phyloP scores from a whole-genome alignment of 2,329 filamentous ascomycete species.

The Fusarium penzigii region DNA sequence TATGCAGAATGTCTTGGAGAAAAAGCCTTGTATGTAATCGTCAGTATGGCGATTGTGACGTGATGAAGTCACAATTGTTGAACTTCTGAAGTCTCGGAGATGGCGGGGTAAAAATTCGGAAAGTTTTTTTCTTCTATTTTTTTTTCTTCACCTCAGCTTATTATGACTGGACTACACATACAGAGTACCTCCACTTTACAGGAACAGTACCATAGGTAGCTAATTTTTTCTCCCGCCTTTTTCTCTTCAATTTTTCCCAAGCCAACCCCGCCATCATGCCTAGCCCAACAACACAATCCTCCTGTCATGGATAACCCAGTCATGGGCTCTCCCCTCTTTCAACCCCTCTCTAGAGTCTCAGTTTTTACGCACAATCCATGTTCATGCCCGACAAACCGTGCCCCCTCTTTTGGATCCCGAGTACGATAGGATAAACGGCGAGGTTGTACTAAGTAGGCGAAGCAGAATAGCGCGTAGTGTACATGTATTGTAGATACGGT shows the following conservation, averaged over 20 bases:
- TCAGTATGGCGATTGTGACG: slow-evolving; percentile 9
- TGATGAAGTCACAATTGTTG: slow-evolving; percentile 10
- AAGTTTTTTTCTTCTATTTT: slow-evolving; percentile 2
- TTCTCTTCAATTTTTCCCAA: background rate
- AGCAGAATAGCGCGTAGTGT: too few relatives aligned
- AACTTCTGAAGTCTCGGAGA: slow-evolving; percentile 7
- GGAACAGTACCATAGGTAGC: too few relatives aligned
- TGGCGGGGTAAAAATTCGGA: slow-evolving; percentile 24
- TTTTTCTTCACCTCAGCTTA: background rate
- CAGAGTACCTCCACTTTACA: too few relatives aligned
- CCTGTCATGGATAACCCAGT: background rate
- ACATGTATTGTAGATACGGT: too few relatives aligned
- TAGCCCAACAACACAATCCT: slow-evolving; percentile 12
- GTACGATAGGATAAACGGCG: background rate
- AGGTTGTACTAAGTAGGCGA: slow-evolving; percentile 3
- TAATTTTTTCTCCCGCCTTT: background rate
- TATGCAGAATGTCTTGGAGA: too few relatives aligned
- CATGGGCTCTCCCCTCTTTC: background rate
- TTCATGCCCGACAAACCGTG: background rate
- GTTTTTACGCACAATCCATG: background rate
- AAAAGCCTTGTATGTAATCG: background rate
- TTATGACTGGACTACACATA: too few relatives aligned
- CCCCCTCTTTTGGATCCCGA: background rate
- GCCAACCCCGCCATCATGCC: slow-evolving; percentile 21
- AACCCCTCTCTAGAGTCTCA: background rate